Evolutionary conservation across 257 asterid species (phyloP), one percentile per base, ranked within the genome.

Genomic region (Solanum ahanhuiri): DNA sequence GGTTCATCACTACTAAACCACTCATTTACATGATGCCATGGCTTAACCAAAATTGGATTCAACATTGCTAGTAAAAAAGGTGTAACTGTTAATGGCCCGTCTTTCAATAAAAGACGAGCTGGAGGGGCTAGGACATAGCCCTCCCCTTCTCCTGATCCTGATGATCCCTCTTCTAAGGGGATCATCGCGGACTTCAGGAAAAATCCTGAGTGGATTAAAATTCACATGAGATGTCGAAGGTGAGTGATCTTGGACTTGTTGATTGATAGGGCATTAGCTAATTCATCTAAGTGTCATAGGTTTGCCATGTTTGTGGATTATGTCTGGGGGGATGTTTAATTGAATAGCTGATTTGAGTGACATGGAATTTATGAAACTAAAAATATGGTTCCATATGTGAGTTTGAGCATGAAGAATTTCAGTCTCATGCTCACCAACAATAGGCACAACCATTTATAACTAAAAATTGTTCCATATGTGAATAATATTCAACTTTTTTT

Each of bases 401-500:
- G 87, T 79, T 71, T 90, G 92, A 18, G 92, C 90, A 57, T 87
- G 76, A 22, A 90, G 88, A 3, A 85, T 85, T 79, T 87, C 89
- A 35, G 14, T 60, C 12, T 83, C 86, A 33, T n/a, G 58, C 12
- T 83, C 86, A 6, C 86, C 86, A 0, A 83, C 72, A 15, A 60
- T 28, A 22, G 86, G 75, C n/a, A 41, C 35, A 15, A 76, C 83
- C 83, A 76, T 76, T 3, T 12, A n/a, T n/a, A n/a, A n/a, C n/a
- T n/a, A n/a, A n/a, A n/a, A n/a, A n/a, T 87, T 87, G 31, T 88
- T 90, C 89, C 90, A 90, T 63, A 90, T 66, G 83, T 87, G 92
- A 71, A 34, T 34, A 34, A 34, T 34, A 34, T 34, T 34, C 37
- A 10, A 28, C 8, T n/a, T 73, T 34, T 17, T 34, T 71, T 28